Evolutionary conservation across 73 alveolate species (phyloP).

Genomic region (Paraurostyla sp.): DNA sequence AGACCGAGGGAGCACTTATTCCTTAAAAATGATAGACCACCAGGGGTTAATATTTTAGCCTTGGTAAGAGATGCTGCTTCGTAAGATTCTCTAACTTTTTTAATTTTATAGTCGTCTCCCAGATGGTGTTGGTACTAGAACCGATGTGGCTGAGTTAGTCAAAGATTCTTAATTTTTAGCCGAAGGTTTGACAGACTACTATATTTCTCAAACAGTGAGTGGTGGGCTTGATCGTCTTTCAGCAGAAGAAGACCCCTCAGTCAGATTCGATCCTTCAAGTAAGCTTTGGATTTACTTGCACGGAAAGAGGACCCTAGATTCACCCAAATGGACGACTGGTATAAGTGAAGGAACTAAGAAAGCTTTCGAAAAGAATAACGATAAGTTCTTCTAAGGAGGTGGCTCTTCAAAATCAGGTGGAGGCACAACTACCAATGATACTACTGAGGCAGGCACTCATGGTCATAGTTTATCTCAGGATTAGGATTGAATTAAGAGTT

Average conservation of each 20-base stretch:
- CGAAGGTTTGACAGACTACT: constrained; percentile 19
- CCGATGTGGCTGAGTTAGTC: constrained; percentile 81
- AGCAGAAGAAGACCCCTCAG: constrained; percentile 59
- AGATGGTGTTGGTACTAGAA: constrained; percentile 96
- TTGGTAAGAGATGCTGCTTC: constrained; percentile 97
- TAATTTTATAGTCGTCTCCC: constrained; percentile 72
- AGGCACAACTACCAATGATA: constrained; percentile 8
- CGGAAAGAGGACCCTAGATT: constrained; percentile 41
- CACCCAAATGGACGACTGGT: constrained; percentile 29
- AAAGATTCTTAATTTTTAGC: constrained; percentile 37
- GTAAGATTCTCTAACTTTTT: not conserved
- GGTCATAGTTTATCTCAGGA: not conserved
- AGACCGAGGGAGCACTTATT: constrained; percentile 95
- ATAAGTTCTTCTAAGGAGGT: not conserved
- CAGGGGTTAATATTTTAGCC: constrained; percentile 89
- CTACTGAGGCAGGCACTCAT: not conserved
- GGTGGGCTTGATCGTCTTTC: constrained; percentile 55
- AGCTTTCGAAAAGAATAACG: not conserved
- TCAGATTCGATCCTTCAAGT: constrained; percentile 28
- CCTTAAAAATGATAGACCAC: constrained; percentile 91
- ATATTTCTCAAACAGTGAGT: constrained; percentile 51
- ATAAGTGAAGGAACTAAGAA: not conserved
- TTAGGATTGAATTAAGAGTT: constrained; percentile 32
- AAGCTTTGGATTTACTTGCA: constrained; percentile 55
- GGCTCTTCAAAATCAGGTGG: not conserved